Evolutionary conservation across 2,329 filamentous ascomycete species (phyloP).

Genomic region (Xylaria sp.): DNA sequence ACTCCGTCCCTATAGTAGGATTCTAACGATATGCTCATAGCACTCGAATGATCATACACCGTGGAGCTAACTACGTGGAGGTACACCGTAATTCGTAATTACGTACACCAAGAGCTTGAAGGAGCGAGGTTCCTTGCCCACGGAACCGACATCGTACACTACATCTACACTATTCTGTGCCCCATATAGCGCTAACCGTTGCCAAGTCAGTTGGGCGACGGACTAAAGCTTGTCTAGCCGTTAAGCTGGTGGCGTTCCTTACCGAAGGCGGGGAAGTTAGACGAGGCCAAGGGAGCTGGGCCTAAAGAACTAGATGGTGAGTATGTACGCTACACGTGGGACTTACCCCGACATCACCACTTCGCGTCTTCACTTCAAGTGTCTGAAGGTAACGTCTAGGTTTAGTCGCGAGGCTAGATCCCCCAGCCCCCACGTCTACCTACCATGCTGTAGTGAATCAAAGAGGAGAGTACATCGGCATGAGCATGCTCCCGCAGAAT

Average conservation of each 20-base stretch:
- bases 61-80: neutral
- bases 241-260: neutral
- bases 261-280: neutral
- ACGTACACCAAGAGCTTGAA: neutral
- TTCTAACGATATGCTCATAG: neutral
- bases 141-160: neutral
- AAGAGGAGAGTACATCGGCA: neutral
- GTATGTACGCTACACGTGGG: neutral
- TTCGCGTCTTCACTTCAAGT: neutral
- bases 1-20: neutral
- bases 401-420: conserved; percentile 1
- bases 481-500: neutral
- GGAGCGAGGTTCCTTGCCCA: neutral
- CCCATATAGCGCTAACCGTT: conserved; percentile 10
- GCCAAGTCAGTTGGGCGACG: neutral
- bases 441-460: neutral
- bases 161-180: neutral
- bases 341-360: neutral
- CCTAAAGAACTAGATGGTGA: neutral
- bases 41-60: neutral
- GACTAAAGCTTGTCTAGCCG: neutral
- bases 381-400: neutral
- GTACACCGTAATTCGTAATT: conserved; percentile 1
- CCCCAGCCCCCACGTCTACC: neutral
- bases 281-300: conserved; percentile 2